Evolutionary conservation across 1,139 yeast genomes (phyloP), one percentile per base, ranked within the genome.

Genomic region (Yamadazyma membranifaciens): DNA sequence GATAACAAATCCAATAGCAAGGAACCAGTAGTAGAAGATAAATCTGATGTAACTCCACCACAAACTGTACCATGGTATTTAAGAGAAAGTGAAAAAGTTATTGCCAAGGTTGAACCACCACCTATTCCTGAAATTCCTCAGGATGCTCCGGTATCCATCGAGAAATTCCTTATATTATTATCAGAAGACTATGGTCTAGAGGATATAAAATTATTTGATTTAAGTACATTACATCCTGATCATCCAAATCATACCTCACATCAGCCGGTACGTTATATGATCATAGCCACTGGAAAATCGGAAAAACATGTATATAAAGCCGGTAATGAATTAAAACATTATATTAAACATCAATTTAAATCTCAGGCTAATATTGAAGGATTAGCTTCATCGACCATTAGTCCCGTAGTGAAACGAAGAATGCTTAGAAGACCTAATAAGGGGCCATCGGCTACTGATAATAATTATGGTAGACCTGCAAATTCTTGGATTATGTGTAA

Each of bases 401-500:
- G 80, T 32, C 75, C 82, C 11, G 77, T 77, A 24, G 75, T 77
- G 38, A 79, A 81, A 47, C 76, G 87, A 44, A 69, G 96, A 48
- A 65, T 86, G 56, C 72, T 75, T 34, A 75, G 72, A 56, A 70
- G 78, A 60, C 83, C 80, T 31, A 69, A 74, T 50, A 76, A 69
- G 57, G 72, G 78, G 2, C 80, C 80, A 7, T 60, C 71, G 22
- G 75, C 81, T 13, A 74, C 83, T 3, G 79, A 78, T 47, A 78
- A 76, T 45, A 67, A 66, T 38, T 81, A 76, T 53, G 87, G 87
- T 1, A 67, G 70, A 12, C 55, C 70, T 2, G 71, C 83, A 7
- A 85, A 84, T 49, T 74, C 83, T 26, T 91, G 98, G 98, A 80
- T 87, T 17, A 80, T 87, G 75, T 69, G 89, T 40, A 88, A 87